Evolutionary conservation across 2,329 filamentous ascomycete species (phyloP), one percentile per base, ranked within the genome.

Genomic region (Alternaria solani): DNA sequence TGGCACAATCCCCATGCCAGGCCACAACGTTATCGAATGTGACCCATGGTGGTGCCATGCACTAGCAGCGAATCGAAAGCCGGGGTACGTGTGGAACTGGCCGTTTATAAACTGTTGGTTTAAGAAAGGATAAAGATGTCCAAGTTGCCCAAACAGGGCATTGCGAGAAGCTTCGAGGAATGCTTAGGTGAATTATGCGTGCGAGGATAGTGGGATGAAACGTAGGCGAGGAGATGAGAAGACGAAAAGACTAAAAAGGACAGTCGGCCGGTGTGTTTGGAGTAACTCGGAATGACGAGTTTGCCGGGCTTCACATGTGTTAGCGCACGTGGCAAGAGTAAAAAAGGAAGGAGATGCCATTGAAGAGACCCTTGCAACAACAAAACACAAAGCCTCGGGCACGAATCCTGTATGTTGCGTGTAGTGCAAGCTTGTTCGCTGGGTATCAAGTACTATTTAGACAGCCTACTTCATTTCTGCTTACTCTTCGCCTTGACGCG

Each of bases 401-500:
- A 32, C 18, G 16, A 12, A 9, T 18, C 1, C 16, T 28, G 12
- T 9, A 6, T 9, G 41, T 7, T 5, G 16, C 30, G 16, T 36
- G 18, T 26, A 30, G 11, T 41, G 2, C 28, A 48, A 51, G 16
- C 28, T 26, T 12, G 23, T 36, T 20, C 30, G 30, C 36, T 38
- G 63, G 61, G 63, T 66, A 66, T 66, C 63, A 64, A 57, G 51
- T 39, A 20, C 48, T 43, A 36, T 28, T 5, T 38, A 49, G n/a
- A 25, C 25, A 36, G 20, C 20, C 32, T 54, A 41, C 32, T 47
- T 59, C 43, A 62, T 32, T 48, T 53, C 18, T 52, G 51, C 59
- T 66, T 70, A 39, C 71, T 74, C 63, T 76, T 78, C 28, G 74
- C 75, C 62, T 76, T 78, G 4, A 78, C 65, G n/a, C 72, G 71